These are phyloP conservation scores for Cercospora zeae-maydis DNA, from an alignment of 2,329 filamentous ascomycete species.

Conservation along the genomic window DNA sequence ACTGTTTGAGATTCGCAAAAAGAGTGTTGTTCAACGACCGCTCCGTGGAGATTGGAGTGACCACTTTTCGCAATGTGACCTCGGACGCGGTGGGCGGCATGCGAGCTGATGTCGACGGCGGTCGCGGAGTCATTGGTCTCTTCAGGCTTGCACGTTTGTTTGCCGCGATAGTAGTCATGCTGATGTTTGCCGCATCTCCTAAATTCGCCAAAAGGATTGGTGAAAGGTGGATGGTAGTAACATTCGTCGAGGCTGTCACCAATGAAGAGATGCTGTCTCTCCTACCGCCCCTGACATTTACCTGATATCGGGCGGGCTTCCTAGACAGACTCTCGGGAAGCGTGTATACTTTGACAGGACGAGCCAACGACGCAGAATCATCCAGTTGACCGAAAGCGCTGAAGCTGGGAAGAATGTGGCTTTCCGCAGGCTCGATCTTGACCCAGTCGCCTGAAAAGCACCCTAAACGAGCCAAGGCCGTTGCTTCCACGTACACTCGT, in stretches of 20 bases:
- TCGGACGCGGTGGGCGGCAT: constrained; percentile 65
- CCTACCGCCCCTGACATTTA: constrained; percentile 49
- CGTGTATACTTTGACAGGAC: constrained; percentile 83
- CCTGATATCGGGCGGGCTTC: constrained; percentile 53
- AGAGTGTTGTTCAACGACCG: constrained; percentile 79
- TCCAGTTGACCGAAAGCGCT: constrained; percentile 66
- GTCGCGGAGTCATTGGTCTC: constrained; percentile 33
- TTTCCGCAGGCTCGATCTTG: constrained; percentile 71
- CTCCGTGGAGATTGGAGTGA: constrained; percentile 84
- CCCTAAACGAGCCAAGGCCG: constrained; percentile 79
- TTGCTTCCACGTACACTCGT: constrained; percentile 85
- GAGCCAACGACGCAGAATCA: constrained; percentile 67
- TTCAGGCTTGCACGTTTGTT: constrained; percentile 41
- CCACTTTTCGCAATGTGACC: constrained; percentile 82
- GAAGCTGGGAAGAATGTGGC: constrained; percentile 65
- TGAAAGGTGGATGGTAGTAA: constrained; percentile 70
- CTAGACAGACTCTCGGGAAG: constrained; percentile 68
- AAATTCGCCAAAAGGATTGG: constrained; percentile 85
- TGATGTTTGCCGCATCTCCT: constrained; percentile 71
- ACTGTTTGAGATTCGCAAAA: constrained; percentile 78
- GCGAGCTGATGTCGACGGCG: constrained; percentile 40
- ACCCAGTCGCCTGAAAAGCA: constrained; percentile 99
- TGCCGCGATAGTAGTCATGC: constrained; percentile 62
- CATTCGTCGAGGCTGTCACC: constrained; percentile 48
- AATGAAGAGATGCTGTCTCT: constrained; percentile 55